These are phyloP conservation scores for Hypsizygus ulmarius DNA, from an alignment of 1,284 basidiomycete genomes.

Conservation along the genomic window DNA sequence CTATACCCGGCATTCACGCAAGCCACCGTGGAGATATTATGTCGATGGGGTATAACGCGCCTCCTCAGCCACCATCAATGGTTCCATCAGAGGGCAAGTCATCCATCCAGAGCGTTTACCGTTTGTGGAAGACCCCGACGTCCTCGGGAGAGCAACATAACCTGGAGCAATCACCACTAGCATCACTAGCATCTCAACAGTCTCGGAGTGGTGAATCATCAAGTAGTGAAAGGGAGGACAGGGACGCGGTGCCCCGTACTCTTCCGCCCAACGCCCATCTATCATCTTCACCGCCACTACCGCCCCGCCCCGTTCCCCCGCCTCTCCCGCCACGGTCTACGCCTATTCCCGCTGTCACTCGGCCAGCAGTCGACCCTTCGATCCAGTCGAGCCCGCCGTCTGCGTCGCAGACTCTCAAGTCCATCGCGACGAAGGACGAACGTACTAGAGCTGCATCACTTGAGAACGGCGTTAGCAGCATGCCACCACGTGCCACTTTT, in stretches of 20 bases:
- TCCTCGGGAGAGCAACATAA: conserved; percentile 27
- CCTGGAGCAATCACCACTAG: conserved; percentile 19
- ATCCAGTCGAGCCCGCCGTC: conserved; percentile 29
- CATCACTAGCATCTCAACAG: conserved; percentile 10
- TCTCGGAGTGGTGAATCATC: not conserved
- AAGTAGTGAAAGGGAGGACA: conserved; percentile 10
- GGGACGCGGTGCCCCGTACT: conserved; percentile 26
- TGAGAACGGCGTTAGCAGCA: conserved; percentile 6
- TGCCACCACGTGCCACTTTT: not conserved
- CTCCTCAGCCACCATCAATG: conserved; percentile 42
- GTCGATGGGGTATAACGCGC: conserved; percentile 72
- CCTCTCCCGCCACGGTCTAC: conserved; percentile 58
- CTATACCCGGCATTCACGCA: conserved; percentile 76
- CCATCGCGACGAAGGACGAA: conserved; percentile 46
- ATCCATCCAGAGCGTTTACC: conserved; percentile 64
- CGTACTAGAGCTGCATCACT: conserved; percentile 9
- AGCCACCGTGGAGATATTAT: conserved; percentile 76
- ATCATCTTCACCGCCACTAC: not conserved
- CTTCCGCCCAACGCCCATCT: conserved; percentile 11
- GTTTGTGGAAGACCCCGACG: conserved; percentile 60
- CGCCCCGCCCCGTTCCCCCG: conserved; percentile 42
- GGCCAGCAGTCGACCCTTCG: conserved; percentile 28
- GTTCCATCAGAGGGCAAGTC: conserved; percentile 39
- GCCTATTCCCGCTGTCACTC: conserved; percentile 24
- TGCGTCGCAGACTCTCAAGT: conserved; percentile 53